Base-by-base conservation (phyloP, 257 asterid species). In the Solanum pennellii region DNA sequence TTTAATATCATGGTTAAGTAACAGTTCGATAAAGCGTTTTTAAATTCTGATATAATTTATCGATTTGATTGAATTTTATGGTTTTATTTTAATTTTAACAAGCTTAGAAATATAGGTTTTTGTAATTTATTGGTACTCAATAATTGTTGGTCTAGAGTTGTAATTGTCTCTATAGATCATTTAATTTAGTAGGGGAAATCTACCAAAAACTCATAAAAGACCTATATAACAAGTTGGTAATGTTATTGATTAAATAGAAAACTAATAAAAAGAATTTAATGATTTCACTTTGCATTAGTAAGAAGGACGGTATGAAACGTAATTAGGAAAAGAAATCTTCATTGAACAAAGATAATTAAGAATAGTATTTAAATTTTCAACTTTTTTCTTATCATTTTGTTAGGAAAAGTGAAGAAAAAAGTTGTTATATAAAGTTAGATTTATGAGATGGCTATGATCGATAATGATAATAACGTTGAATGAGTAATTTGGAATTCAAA, bases 401-500 rank as follows among this genome's bases (percentile, higher is more conserved):
- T 49, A 82, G 45, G 85, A 49, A 82, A 82, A 82, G 71, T 14
- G 71, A 52, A 31, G 85, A 11, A 49, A 80, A 80, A 49, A 29
- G 71, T 82, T 18, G 44, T 82, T 49, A 29, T 10, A 49, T 10
- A 31, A 82, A 82, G 85, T 82, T 49, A 20, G 47, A 82, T 82
- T 52, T 82, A 33, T 37, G 31, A 82, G 42, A 82, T 82, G 29
- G 45, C 31, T 9, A 49, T 82, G 45, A 82, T 82, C 35, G 71
- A 49, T 49, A 82, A 82, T 82, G 45, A 82, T 82, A 47, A 11
- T 80, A 16, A 82, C 15, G 45, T 82, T 82, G 21, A 82, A 82
- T 49, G 71, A 82, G 85, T 82, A 82, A 49, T 20, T 82, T 82
- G n/a, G 85, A 82, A 82, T 82, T 82, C 85, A 82, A 82, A 82